phyloP scores from a whole-genome alignment of 2,329 filamentous ascomycete species.

The Trichoderma lentiforme region DNA sequence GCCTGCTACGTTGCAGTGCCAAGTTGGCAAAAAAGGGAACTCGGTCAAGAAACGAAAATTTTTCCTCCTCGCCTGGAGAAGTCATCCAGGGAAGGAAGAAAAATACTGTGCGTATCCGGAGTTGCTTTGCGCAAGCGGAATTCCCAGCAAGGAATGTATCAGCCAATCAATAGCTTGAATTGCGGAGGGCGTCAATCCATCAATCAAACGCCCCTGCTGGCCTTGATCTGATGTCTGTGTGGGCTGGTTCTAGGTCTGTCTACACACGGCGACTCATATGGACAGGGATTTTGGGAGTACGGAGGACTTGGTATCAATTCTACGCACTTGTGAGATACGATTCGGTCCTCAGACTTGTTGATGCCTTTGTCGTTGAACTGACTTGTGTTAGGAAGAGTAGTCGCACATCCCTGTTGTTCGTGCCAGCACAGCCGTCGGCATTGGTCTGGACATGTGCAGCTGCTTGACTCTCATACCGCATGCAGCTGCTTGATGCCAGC shows the following conservation, averaged over 20 bases:
- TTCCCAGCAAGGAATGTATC: neutral
- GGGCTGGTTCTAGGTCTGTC: neutral
- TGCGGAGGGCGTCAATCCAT: neutral
- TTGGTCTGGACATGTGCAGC: neutral
- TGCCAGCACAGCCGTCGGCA: neutral
- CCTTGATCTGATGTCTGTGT: neutral
- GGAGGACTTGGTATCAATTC: neutral
- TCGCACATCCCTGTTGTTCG: neutral
- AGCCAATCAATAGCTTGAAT: neutral
- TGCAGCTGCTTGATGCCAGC: neutral
- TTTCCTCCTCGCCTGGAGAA: neutral
- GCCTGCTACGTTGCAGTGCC: neutral
- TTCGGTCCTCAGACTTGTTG: neutral
- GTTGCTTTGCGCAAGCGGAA: neutral
- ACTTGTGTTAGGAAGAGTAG: neutral
- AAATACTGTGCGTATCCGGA: neutral
- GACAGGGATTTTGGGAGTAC: neutral
- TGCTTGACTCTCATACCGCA: neutral
- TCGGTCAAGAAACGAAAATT: neutral
- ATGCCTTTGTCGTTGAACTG: neutral
- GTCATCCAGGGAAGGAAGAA: neutral
- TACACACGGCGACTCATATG: neutral
- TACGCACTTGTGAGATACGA: neutral
- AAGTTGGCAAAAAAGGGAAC: neutral
- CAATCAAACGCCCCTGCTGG: slow-evolving; percentile 2